Percentiles rank a stretch among this genome's conserved stretches.
Evolutionary conservation across 208 protist species (phyloP).

Genomic region (Trypanosoma caninum): DNA sequence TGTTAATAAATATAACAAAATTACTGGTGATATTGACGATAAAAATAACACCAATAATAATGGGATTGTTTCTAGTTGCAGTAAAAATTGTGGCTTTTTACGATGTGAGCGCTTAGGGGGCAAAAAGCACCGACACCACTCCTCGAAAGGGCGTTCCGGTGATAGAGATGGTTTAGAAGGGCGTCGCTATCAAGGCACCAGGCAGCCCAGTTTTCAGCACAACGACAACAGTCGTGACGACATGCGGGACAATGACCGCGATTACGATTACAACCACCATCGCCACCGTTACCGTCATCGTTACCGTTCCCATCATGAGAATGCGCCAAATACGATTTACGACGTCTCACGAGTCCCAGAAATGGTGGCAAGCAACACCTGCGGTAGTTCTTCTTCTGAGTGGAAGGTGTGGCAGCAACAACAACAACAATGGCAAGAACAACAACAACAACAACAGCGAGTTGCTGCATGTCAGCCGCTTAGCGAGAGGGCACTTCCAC

Average conservation of each 20-base stretch:
- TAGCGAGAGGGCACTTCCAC: slow-evolving; percentile 16
- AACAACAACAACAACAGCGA: slow-evolving; percentile 5
- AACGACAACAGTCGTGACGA: background rate
- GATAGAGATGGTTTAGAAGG: background rate
- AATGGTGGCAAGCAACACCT: background rate
- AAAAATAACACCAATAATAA: background rate
- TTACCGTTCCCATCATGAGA: no score
- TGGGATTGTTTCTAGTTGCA: background rate
- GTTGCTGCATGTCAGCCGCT: background rate
- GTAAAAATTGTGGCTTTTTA: no score
- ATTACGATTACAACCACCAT: background rate
- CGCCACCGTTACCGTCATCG: background rate
- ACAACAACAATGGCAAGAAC: slow-evolving; percentile 9
- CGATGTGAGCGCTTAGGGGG: background rate
- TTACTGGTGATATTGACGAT: background rate
- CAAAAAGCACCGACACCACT: slow-evolving; percentile 1
- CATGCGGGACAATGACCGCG: background rate
- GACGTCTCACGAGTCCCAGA: background rate
- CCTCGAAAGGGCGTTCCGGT: background rate
- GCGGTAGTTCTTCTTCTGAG: no score
- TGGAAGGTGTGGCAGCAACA: background rate
- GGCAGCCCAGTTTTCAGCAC: background rate
- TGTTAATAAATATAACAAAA: no score
- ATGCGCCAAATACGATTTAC: background rate
- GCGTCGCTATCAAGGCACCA: slow-evolving; percentile 1